phyloP scores from a whole-genome alignment of 257 asterid species.

The Solanum sitiens region DNA sequence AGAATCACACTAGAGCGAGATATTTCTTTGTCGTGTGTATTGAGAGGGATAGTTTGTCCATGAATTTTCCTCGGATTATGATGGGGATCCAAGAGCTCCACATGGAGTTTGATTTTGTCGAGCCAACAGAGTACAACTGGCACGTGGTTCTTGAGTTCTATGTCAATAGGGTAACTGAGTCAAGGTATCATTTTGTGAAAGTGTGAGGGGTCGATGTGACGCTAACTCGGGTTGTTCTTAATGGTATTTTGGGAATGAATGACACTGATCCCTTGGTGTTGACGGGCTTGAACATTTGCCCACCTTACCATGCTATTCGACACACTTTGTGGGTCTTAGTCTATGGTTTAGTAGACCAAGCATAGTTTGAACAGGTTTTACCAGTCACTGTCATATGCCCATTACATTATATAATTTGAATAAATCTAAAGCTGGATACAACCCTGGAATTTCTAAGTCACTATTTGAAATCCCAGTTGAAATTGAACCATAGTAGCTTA shows the following conservation, averaged over 20 bases:
- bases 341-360: too few species aligned
- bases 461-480: neutral
- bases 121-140: neutral
- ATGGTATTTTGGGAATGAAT: neutral
- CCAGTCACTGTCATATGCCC: too few species aligned
- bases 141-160: neutral
- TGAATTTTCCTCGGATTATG: neutral
- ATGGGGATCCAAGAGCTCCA: neutral
- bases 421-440: neutral
- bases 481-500: too few species aligned
- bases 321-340: too few species aligned
- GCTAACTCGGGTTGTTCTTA: neutral
- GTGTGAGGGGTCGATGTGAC: neutral
- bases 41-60: neutral
- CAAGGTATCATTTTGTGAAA: neutral
- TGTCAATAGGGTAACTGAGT: neutral
- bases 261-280: neutral
- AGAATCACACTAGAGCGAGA: neutral
- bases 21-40: neutral
- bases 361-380: too few species aligned
- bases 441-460: neutral
- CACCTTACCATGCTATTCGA: too few species aligned
- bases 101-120: neutral
- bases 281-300: neutral
- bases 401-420: too few species aligned